A percentile compares a stretch with the other conserved stretches of the same genome.
Conservation (phyloP, 495 filamentous ascomycete genomes). For the Aspergillus ellipticus region DNA sequence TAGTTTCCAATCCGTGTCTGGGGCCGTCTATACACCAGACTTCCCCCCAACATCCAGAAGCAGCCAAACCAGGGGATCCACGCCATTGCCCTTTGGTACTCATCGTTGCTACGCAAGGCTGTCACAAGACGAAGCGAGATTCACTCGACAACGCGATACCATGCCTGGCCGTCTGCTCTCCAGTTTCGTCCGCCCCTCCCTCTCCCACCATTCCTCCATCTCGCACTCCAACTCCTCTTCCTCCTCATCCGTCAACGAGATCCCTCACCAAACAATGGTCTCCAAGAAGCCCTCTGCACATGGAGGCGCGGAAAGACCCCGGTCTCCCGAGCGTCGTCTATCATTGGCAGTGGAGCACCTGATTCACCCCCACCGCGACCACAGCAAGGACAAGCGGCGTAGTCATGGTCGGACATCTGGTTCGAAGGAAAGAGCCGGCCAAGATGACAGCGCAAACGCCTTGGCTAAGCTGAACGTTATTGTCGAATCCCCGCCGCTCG, state of each 20-base stretch:
- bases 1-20: background rate
- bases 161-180: constrained; percentile 49
- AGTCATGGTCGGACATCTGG: constrained; percentile 34
- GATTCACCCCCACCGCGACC: constrained; percentile 44
- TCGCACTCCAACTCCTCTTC: constrained; percentile 41
- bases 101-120: background rate
- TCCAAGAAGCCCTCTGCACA: constrained; percentile 34
- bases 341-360: constrained; percentile 44
- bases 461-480: constrained; percentile 65
- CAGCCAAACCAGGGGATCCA: background rate
- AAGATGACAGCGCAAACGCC: constrained; percentile 26
- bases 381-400: constrained; percentile 43
- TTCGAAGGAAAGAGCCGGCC: constrained; percentile 36
- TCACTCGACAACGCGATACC: constrained; percentile 8
- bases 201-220: constrained; percentile 36
- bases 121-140: background rate
- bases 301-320: constrained; percentile 26
- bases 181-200: constrained; percentile 42
- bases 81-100: background rate
- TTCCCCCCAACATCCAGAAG: background rate
- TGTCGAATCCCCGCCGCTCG: constrained; percentile 85
- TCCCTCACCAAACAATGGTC: constrained; percentile 17
- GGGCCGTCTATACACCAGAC: background rate
- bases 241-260: constrained; percentile 43
- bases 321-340: constrained; percentile 42